These are phyloP conservation scores for Mycena albidolilacea DNA, from an alignment of 768 basidiomycete genomes.

Conservation along the genomic window DNA sequence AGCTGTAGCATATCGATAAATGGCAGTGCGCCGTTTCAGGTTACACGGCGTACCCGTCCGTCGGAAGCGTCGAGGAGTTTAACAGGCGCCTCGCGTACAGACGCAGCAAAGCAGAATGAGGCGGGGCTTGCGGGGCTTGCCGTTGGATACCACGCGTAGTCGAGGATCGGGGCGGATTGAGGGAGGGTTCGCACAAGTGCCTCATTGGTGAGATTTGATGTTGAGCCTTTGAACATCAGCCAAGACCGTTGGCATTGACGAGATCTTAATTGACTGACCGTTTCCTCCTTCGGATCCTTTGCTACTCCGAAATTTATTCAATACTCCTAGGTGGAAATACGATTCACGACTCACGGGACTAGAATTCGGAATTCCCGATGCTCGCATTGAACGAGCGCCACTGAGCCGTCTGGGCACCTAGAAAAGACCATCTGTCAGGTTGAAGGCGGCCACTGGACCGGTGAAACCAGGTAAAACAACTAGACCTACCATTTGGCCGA, in stretches of 20 bases:
- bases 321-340: not conserved
- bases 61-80: constrained; percentile 86
- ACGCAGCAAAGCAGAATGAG: constrained; percentile 87
- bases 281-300: not conserved
- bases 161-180: constrained; percentile 83
- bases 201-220: not conserved
- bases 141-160: constrained; percentile 88
- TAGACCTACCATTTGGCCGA: constrained; percentile 66
- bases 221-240: constrained; percentile 4
- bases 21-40: not conserved
- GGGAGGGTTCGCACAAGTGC: constrained; percentile 40
- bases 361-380: constrained; percentile 75
- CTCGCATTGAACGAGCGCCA: constrained; percentile 79
- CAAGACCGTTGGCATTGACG: not conserved
- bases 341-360: constrained; percentile 66
- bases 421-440: not conserved
- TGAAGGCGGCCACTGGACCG: not conserved
- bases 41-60: constrained; percentile 70
- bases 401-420: constrained; percentile 86
- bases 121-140: constrained; percentile 72
- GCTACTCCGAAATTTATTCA: not conserved
- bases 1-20: constrained; percentile 62
- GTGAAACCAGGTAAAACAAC: not conserved
- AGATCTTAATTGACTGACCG: constrained; percentile 21
- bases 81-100: constrained; percentile 88